phyloP scores from a whole-genome alignment of 768 basidiomycete species.

The Sporobolomyces roseus region DNA sequence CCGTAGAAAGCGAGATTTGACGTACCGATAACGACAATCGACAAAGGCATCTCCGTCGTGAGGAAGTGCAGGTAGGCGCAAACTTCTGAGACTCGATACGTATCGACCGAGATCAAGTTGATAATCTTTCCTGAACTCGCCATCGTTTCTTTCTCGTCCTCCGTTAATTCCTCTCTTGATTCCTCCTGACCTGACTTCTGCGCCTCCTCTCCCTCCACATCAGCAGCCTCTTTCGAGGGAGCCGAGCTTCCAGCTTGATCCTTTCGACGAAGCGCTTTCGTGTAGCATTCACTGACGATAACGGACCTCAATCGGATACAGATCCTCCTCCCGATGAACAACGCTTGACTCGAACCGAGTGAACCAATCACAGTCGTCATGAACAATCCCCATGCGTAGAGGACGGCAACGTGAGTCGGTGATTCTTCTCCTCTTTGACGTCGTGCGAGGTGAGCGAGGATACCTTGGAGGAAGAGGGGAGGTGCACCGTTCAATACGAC shows the following conservation, averaged over 20 bases:
- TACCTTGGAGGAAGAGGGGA: constrained; percentile 49
- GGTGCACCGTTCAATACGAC: constrained; percentile 49
- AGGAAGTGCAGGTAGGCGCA: constrained; percentile 43
- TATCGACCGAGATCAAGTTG: constrained; percentile 45
- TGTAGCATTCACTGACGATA: constrained; percentile 51
- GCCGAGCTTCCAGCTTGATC: constrained; percentile 47
- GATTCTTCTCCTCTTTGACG: constrained; percentile 44
- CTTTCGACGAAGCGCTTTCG: constrained; percentile 50
- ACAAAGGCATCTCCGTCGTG: constrained; percentile 35
- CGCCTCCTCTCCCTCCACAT: neutral
- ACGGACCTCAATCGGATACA: constrained; percentile 48
- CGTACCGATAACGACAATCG: constrained; percentile 37
- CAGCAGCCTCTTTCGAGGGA: neutral
- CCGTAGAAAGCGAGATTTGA: no score
- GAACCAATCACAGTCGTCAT: constrained; percentile 46
- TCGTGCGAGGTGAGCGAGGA: constrained; percentile 49
- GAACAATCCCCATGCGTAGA: constrained; percentile 51
- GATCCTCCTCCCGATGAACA: constrained; percentile 50
- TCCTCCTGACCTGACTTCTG: neutral
- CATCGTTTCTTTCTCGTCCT: constrained; percentile 24
- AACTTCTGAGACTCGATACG: constrained; percentile 17
- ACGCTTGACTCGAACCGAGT: constrained; percentile 46
- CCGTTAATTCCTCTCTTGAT: constrained; percentile 12
- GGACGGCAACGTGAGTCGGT: constrained; percentile 49
- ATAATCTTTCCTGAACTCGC: constrained; percentile 44